phyloP scores from a whole-genome alignment of 192 early-diverging fungal species.

The Lobosporangium transversale region DNA sequence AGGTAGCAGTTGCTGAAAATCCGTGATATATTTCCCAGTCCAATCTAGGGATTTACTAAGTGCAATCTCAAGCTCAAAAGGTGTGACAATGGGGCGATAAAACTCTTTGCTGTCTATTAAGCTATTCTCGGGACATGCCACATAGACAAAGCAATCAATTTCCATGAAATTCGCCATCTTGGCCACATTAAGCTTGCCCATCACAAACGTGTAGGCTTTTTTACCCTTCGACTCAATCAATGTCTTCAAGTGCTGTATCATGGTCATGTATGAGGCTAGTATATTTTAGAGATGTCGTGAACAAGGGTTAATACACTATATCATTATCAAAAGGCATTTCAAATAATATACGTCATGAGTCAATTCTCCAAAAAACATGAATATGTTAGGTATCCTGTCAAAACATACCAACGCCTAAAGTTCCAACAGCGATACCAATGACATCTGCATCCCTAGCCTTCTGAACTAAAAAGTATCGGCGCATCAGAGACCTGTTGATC shows the following conservation, averaged over 20 bases:
- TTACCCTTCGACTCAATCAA: conserved; percentile 76
- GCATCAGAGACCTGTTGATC: conserved; percentile 68
- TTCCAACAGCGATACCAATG: conserved; percentile 96
- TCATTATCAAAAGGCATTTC: too few relatives aligned
- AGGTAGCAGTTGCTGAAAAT: conserved; percentile 70
- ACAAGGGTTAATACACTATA: too few relatives aligned
- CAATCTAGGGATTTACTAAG: conserved; percentile 72
- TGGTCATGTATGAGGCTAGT: conserved; percentile 82
- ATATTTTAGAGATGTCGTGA: too few relatives aligned
- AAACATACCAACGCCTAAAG: conserved; percentile 87
- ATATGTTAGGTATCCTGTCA: too few relatives aligned
- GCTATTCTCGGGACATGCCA: conserved; percentile 95
- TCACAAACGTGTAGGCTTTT: conserved; percentile 87
- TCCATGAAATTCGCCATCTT: conserved; percentile 99
- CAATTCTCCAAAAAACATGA: too few relatives aligned
- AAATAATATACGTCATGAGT: too few relatives aligned
- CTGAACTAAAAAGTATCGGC: conserved; percentile 82
- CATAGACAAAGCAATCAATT: conserved; percentile 90
- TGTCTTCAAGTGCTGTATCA: conserved; percentile 83
- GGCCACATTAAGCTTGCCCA: conserved; percentile 95
- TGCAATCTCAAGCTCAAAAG: conserved; percentile 90
- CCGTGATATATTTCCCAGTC: conserved; percentile 78
- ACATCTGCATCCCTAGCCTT: conserved; percentile 91
- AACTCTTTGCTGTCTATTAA: conserved; percentile 93
- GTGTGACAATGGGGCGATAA: conserved; percentile 92